phyloP scores from a whole-genome alignment of 768 basidiomycete genomes.

The Suillus alpinus region DNA sequence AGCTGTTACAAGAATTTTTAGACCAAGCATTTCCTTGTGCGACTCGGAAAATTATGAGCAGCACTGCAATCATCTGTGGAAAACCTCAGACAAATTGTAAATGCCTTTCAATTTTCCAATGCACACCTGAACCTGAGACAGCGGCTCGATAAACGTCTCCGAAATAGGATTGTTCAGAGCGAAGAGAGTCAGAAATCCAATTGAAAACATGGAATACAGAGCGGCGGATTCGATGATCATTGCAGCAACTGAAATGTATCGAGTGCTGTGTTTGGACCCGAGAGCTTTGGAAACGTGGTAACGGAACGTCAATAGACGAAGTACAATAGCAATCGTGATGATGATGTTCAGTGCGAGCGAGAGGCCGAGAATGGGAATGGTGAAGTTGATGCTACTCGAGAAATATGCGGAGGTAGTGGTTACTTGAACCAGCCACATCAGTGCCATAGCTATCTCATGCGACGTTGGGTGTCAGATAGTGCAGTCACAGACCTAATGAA shows the following conservation, averaged over 20 bases:
- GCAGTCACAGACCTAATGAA: not conserved
- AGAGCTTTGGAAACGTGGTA: conserved; percentile 10
- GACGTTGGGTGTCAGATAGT: not conserved
- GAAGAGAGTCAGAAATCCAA: conserved; percentile 31
- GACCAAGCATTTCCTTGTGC: conserved; percentile 26
- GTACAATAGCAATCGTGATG: conserved; percentile 28
- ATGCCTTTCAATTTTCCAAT: not conserved
- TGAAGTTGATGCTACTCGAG: conserved; percentile 10
- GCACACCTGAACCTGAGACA: conserved; percentile 28
- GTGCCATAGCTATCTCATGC: not conserved
- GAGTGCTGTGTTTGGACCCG: conserved; percentile 17
- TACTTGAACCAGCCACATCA: not conserved
- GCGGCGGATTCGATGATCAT: conserved; percentile 36
- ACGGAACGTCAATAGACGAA: conserved; percentile 25
- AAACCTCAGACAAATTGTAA: not conserved
- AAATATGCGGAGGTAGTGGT: not conserved
- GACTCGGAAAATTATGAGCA: conserved; percentile 31
- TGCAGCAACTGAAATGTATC: conserved; percentile 30
- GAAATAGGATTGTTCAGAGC: conserved; percentile 18
- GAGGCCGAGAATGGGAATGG: conserved; percentile 23
- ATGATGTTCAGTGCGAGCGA: conserved; percentile 31
- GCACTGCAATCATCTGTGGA: conserved; percentile 23
- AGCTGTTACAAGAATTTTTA: not conserved
- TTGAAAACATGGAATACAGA: conserved; percentile 22
- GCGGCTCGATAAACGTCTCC: conserved; percentile 27